phyloP scores from a whole-genome alignment of 495 filamentous ascomycete genomes.

The Aspergillus coremiiformis region DNA sequence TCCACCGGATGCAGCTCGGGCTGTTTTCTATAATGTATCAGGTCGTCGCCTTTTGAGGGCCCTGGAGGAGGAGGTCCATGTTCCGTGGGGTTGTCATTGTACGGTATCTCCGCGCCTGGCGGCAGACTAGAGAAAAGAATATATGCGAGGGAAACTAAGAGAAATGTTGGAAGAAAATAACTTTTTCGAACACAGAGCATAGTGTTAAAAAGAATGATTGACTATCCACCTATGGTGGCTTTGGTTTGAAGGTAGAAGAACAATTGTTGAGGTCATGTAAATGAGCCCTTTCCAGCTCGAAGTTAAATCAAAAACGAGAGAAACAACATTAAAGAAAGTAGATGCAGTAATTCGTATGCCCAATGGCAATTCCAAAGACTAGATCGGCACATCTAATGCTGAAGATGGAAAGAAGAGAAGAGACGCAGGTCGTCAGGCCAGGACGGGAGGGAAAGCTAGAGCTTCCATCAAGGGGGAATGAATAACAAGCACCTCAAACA shows the following conservation, averaged over 20 bases:
- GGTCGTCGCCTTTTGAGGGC: conserved; percentile 9
- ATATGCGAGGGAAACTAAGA: conserved; percentile 24
- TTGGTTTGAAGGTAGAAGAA: background rate
- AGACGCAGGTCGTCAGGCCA: background rate
- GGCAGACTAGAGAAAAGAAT: conserved; percentile 29
- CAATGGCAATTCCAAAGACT: background rate
- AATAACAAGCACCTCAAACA: background rate
- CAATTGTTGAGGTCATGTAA: background rate
- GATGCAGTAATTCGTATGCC: conserved; percentile 7
- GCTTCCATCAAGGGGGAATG: conserved; percentile 3
- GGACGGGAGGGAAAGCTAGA: background rate
- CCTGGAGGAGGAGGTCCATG: conserved; percentile 5
- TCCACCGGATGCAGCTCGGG: conserved; percentile 43
- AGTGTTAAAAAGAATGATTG: background rate
- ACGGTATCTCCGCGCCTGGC: conserved; percentile 14
- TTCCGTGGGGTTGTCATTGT: conserved; percentile 4
- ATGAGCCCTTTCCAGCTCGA: background rate
- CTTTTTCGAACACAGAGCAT: conserved; percentile 25
- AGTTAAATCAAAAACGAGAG: conserved; percentile 3
- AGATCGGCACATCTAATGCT: background rate
- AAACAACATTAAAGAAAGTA: conserved; percentile 12
- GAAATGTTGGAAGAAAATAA: conserved; percentile 21
- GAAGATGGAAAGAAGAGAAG: background rate
- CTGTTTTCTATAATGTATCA: conserved; percentile 37
- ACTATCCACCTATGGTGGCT: background rate